These are phyloP conservation scores for Penicillium salamii DNA, from an alignment of 495 filamentous ascomycete species.

Conservation along the genomic window DNA sequence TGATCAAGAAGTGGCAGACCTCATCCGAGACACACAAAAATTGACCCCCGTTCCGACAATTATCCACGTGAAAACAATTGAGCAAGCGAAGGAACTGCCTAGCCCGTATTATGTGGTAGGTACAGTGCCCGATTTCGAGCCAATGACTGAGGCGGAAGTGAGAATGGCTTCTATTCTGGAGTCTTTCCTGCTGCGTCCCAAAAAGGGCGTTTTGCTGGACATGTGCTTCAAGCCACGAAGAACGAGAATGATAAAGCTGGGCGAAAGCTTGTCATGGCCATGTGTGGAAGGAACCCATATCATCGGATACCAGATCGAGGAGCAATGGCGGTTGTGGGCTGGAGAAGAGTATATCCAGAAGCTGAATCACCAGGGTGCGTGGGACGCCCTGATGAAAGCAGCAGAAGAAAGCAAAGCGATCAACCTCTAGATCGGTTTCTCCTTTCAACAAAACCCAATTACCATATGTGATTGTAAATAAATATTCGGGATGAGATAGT, in stretches of 20 bases:
- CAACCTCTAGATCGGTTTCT: slow-evolving; percentile 19
- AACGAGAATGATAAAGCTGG: slow-evolving; percentile 53
- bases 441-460: not conserved
- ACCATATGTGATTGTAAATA: too few relatives aligned
- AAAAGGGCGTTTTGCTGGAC: slow-evolving; percentile 62
- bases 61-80: slow-evolving; percentile 48
- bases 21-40: slow-evolving; percentile 43
- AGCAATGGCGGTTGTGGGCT: slow-evolving; percentile 62
- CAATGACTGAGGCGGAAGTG: slow-evolving; percentile 51
- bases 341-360: slow-evolving; percentile 40
- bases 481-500: too few relatives aligned
- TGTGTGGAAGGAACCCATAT: slow-evolving; percentile 62
- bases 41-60: slow-evolving; percentile 27
- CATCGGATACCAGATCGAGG: slow-evolving; percentile 65
- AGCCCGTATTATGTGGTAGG: slow-evolving; percentile 56
- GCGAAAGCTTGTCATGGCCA: slow-evolving; percentile 53
- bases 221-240: slow-evolving; percentile 72
- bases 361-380: slow-evolving; percentile 46
- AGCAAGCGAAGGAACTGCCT: slow-evolving; percentile 49
- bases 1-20: slow-evolving; percentile 50
- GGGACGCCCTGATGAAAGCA: slow-evolving; percentile 42
- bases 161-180: slow-evolving; percentile 47
- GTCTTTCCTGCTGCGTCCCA: slow-evolving; percentile 37
- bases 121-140: slow-evolving; percentile 61
- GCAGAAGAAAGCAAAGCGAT: slow-evolving; percentile 27